Base-by-base conservation (phyloP, 176 grass and related monocot genomes). In the Ensete glaucum region DNA sequence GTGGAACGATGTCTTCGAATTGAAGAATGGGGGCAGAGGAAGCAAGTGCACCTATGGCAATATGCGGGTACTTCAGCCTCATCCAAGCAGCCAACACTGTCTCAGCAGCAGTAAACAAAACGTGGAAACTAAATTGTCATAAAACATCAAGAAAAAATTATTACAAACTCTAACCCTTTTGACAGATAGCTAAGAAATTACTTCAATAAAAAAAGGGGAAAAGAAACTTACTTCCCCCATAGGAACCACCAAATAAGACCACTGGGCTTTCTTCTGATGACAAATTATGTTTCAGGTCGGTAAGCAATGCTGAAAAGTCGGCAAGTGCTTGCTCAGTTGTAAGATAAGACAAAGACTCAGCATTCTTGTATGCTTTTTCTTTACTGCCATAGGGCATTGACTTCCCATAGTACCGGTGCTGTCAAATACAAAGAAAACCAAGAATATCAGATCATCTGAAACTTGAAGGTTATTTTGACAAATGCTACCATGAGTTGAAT, bases 371-470 rank as follows among this genome's bases (percentile, higher is more conserved):
- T 63, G 94, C 88, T 78, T 78, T 81, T 13, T 90, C 84, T 66
- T 85, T 91, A 84, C 84, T 89, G 59, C 94, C 94, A 74, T 88
- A 98, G 5, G 94, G 94, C 90, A 93, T 93, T 29, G 94, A 93
- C 68, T 98, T 88, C 17, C 94, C 94, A 84, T 93, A 98, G 88
- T 98, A 98, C 21, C 94, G 90, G 81, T 98, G 94, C 94, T 97
- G 66, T 27, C 0, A 73, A 64, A 50, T 73, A 25, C 27, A 67
- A 53, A 71, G 50, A 29, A 74, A 51, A 11, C 52, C 4, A 76
- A 64, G 17, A 76, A 11, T 9, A 77, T 64, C 23, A 24, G 19
- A 10, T 26, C 0, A 22, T 64, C 10, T 20, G 8, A 59, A 20
- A 72, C 2, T 53, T 72, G 51, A 21, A 17, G 21, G 34, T 53